Evolutionary conservation across 768 basidiomycete species (phyloP).

Genomic region (Daedalea quercina): DNA sequence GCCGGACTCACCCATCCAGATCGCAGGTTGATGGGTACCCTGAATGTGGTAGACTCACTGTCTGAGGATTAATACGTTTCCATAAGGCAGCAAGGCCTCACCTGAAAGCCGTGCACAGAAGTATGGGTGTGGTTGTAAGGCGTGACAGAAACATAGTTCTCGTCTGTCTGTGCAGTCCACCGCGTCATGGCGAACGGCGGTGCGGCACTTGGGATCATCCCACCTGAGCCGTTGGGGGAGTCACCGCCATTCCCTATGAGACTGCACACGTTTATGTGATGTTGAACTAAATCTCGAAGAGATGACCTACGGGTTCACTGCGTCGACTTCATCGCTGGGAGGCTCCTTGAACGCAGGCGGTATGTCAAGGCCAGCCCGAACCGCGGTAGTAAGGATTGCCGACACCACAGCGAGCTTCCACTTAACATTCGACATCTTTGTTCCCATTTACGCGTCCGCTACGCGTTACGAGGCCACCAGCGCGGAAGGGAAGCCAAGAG

Average conservation of each 20-base stretch:
- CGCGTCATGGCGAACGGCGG: constrained; percentile 85
- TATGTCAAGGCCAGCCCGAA: background rate
- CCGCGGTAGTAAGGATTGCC: background rate
- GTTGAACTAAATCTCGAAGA: background rate
- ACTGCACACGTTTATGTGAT: constrained; percentile 14
- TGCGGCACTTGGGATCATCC: constrained; percentile 71
- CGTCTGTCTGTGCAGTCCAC: constrained; percentile 76
- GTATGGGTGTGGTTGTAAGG: constrained; percentile 63
- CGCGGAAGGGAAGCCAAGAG: background rate
- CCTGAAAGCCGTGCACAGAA: constrained; percentile 62
- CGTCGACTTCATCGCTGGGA: constrained; percentile 34
- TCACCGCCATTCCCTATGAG: constrained; percentile 71
- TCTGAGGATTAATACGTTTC: too few species aligned
- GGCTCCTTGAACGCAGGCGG: constrained; percentile 16
- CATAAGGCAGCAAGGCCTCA: background rate
- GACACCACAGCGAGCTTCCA: background rate
- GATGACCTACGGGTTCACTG: constrained; percentile 38
- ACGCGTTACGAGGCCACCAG: background rate
- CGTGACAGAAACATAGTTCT: constrained; percentile 68
- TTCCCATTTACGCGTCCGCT: background rate
- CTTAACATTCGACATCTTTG: background rate
- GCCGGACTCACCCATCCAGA: constrained; percentile 84
- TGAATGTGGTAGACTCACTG: background rate
- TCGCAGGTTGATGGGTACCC: constrained; percentile 78
- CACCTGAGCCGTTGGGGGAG: constrained; percentile 63